Evolutionary conservation across 23 red algal genomes (phyloP).

Genomic region (Cyanidiococcus yangmingshanensis): DNA sequence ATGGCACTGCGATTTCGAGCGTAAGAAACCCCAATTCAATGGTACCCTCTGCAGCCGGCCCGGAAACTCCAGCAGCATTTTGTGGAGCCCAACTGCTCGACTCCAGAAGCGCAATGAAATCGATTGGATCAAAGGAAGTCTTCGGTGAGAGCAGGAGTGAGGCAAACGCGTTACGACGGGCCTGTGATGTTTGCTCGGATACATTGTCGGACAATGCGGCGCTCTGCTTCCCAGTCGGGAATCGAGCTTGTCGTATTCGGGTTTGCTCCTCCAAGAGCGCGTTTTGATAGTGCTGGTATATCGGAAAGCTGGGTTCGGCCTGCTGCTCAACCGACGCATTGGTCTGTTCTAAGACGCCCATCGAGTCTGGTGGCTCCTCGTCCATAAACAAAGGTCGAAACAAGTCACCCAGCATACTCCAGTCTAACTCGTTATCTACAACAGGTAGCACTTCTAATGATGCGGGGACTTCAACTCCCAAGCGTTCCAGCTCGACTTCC

Average conservation of each 20-base stretch:
- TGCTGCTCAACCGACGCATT: neutral
- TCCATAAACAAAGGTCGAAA: slow-evolving; percentile 9
- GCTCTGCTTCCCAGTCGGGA: neutral
- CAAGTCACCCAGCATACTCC: neutral
- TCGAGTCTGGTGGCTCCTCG: neutral
- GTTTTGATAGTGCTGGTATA: neutral
- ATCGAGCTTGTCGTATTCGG: neutral
- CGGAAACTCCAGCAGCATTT: neutral
- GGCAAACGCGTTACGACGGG: neutral
- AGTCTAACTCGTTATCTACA: slow-evolving; percentile 1
- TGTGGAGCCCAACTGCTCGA: neutral
- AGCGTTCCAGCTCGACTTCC: neutral
- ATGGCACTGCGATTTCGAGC: neutral
- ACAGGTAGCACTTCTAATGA: neutral
- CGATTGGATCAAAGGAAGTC: neutral
- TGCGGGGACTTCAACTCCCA: neutral
- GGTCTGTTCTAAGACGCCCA: neutral
- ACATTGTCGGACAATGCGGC: neutral
- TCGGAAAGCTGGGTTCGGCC: neutral
- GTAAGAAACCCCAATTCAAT: neutral
- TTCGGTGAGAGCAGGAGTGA: neutral
- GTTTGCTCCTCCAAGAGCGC: neutral
- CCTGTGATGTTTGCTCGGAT: neutral
- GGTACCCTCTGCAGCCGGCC: neutral
- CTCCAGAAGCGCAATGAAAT: neutral